A percentile compares a stretch with the other conserved stretches of the same genome.
These are phyloP conservation scores for Halophytophthora polymorphica DNA, from an alignment of 352 stramenopile genomes.

Conservation along the genomic window DNA sequence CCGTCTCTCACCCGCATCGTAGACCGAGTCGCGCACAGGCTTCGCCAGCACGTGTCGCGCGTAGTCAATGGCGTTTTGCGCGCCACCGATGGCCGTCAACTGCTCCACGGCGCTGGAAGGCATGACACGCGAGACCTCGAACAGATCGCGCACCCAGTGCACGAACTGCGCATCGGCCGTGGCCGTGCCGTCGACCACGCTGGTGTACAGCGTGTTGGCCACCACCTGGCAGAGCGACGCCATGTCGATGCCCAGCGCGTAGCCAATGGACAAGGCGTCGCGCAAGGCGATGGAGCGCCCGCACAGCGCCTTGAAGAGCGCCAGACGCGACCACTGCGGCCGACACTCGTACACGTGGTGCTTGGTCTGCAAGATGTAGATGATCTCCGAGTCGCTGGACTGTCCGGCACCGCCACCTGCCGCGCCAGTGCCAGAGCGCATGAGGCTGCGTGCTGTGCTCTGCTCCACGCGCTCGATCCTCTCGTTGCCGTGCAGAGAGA, in stretches of 20 bases:
- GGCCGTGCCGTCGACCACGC: constrained; percentile 23
- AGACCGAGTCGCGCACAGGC: constrained; percentile 24
- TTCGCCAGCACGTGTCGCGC: constrained; percentile 50
- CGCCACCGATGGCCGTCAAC: constrained; percentile 51
- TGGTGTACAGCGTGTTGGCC: constrained; percentile 69
- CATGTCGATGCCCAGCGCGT: constrained; percentile 86
- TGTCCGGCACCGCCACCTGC: constrained; percentile 12
- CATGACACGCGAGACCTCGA: constrained; percentile 61
- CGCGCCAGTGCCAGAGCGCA: constrained; percentile 1
- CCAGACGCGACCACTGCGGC: constrained; percentile 78
- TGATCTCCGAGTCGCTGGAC: constrained; percentile 47
- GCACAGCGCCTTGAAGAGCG: constrained; percentile 75
- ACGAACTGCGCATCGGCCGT: constrained; percentile 25
- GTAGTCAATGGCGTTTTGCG: constrained; percentile 57
- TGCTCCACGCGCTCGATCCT: constrained; percentile 71
- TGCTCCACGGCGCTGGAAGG: constrained; percentile 70
- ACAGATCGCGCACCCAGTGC: constrained; percentile 77
- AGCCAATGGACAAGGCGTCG: constrained; percentile 81
- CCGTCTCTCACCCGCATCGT: constrained; percentile 38
- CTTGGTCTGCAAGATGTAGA: constrained; percentile 81
- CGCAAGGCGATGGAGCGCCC: constrained; percentile 47
- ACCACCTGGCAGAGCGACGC: constrained; percentile 82
- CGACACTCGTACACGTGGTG: constrained; percentile 86
- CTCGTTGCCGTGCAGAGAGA: constrained; percentile 72
- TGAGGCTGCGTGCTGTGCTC: constrained; percentile 35